phyloP scores from a whole-genome alignment of 352 stramenopile species.

The Phytophthora aleatoria region DNA sequence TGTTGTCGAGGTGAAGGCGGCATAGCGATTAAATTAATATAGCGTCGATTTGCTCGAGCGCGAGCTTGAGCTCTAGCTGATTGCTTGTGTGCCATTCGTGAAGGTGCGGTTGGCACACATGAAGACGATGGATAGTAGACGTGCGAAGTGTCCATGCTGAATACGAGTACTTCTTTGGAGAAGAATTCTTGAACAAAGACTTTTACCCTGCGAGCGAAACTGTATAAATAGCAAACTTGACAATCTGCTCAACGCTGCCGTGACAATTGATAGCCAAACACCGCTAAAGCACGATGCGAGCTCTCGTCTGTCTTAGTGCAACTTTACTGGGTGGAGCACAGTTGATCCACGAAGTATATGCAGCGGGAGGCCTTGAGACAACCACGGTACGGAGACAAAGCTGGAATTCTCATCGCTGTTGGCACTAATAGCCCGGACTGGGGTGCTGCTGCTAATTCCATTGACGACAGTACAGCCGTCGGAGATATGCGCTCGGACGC shows the following conservation, averaged over 20 bases:
- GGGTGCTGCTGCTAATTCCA: not conserved
- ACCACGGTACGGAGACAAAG: slow-evolving; percentile 9
- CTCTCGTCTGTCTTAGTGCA: not conserved
- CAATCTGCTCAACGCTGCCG: not conserved
- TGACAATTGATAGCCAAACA: not conserved
- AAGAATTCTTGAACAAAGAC: not conserved
- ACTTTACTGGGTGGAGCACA: not conserved
- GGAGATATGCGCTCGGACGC: slow-evolving; percentile 47
- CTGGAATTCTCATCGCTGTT: not conserved
- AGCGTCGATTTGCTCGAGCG: slow-evolving; percentile 18
- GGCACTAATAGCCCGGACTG: not conserved
- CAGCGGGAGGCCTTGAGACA: slow-evolving; percentile 10
- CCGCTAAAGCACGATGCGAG: slow-evolving; percentile 11
- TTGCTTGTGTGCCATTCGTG: slow-evolving; percentile 33
- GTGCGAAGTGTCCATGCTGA: slow-evolving; percentile 28
- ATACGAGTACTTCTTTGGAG: not conserved
- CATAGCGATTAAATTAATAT: slow-evolving; percentile 14
- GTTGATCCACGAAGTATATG: not conserved
- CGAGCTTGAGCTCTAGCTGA: slow-evolving; percentile 30
- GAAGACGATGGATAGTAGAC: slow-evolving; percentile 15
- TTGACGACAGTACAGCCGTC: slow-evolving; percentile 10
- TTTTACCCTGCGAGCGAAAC: too few species aligned
- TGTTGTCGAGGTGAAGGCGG: slow-evolving; percentile 4
- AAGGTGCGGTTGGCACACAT: slow-evolving; percentile 14
- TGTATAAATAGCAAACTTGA: slow-evolving; percentile 25